Percentiles rank a stretch among this genome's conserved stretches.
phyloP scores from a whole-genome alignment of 257 asterid genomes.

The Ligustrum vulgare region DNA sequence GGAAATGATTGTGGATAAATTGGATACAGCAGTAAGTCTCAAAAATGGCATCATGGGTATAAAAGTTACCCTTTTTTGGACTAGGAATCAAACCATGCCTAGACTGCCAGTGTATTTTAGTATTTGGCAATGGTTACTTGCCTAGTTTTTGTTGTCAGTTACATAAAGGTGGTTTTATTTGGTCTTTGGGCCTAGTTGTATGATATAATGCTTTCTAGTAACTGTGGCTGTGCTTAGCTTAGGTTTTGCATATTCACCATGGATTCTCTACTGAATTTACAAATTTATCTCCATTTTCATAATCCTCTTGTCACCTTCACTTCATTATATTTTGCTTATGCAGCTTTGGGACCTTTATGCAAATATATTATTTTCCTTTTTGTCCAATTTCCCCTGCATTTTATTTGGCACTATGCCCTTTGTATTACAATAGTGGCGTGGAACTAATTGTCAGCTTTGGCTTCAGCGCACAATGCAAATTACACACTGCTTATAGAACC shows the following conservation, averaged over 20 bases:
- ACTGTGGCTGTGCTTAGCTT: not conserved
- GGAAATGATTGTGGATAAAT: slow-evolving; percentile 97
- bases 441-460: slow-evolving; percentile 17
- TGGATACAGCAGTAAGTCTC: slow-evolving; percentile 64
- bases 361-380: slow-evolving; percentile 11
- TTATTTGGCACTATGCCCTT: not conserved
- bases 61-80: slow-evolving; percentile 12
- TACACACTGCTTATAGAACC: slow-evolving; percentile 10
- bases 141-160: slow-evolving; percentile 11
- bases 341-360: not conserved
- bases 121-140: slow-evolving; percentile 1
- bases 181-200: not conserved
- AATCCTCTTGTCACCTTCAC: not conserved
- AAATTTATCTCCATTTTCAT: not conserved
- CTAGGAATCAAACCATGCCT: not conserved
- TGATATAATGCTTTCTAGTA: not conserved
- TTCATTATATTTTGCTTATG: not conserved
- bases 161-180: not conserved
- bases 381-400: slow-evolving; percentile 18
- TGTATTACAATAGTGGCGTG: slow-evolving; percentile 6
- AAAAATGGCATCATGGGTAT: not conserved
- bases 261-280: not conserved
- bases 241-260: not conserved
- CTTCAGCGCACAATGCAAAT: slow-evolving; percentile 10
- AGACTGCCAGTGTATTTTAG: not conserved